Percentiles rank a stretch among this genome's conserved stretches.
phyloP scores from a whole-genome alignment of 1,284 basidiomycete genomes.

The Puccinia brachypodii region DNA sequence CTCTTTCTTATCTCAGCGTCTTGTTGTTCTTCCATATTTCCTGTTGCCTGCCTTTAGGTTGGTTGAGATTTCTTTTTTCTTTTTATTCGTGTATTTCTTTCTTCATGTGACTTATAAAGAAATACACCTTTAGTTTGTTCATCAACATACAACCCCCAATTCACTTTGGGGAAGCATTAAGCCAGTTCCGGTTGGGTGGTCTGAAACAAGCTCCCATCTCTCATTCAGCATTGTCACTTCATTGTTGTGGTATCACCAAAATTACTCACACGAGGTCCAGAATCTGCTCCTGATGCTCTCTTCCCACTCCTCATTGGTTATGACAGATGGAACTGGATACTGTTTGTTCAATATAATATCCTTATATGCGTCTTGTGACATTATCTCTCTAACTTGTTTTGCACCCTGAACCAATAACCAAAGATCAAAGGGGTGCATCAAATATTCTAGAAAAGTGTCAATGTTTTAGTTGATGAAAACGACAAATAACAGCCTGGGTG shows the following conservation, averaged over 20 bases:
- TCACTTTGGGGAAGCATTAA: conserved; percentile 59
- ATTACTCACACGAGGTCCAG: conserved; percentile 33
- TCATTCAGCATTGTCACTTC: too few species aligned
- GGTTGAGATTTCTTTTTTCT: too few species aligned
- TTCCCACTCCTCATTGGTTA: conserved; percentile 26
- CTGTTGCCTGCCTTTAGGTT: too few species aligned
- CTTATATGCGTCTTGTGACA: conserved; percentile 1
- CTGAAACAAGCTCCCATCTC: too few species aligned
- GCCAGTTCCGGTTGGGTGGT: conserved; percentile 57
- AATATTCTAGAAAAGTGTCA: not conserved
- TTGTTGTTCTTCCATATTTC: too few species aligned
- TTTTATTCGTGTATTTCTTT: too few species aligned
- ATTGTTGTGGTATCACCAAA: not conserved
- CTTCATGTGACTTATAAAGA: too few species aligned
- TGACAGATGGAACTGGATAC: conserved; percentile 3
- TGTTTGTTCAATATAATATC: conserved; percentile 20
- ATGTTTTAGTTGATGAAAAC: not conserved
- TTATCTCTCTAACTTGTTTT: conserved; percentile 30
- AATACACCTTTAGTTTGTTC: too few species aligned
- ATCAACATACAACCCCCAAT: conserved; percentile 60
- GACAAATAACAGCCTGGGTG: not conserved
- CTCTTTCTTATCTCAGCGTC: too few species aligned
- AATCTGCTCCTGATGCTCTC: conserved; percentile 9
- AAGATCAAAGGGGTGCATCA: conserved; percentile 32
- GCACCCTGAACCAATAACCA: conserved; percentile 32